Conservation (phyloP, 805 yeast species). For the Gaillardinia entomophila region DNA sequence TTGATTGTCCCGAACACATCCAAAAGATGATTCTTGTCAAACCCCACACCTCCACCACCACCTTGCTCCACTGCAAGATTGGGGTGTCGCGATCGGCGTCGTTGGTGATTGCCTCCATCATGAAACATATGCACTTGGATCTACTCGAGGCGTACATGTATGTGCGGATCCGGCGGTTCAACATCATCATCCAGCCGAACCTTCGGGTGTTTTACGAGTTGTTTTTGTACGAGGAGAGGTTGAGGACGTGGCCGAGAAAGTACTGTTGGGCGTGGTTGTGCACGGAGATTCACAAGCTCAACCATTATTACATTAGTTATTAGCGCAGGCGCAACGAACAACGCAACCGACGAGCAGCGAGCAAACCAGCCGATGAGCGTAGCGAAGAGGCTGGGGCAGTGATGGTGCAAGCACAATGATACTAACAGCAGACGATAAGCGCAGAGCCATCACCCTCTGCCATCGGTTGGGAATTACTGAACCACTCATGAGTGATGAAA, state of each 20-base stretch:
- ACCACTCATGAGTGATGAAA: no score
- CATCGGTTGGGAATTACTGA: no score
- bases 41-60: slow-evolving; percentile 8
- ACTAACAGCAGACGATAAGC: no score
- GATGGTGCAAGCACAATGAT: no score
- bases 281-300: not conserved
- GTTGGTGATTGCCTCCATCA: slow-evolving; percentile 32
- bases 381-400: no score
- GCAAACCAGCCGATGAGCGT: no score
- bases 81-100: slow-evolving; percentile 41
- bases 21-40: slow-evolving; percentile 20
- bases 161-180: slow-evolving; percentile 33
- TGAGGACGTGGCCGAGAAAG: slow-evolving; percentile 8
- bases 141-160: slow-evolving; percentile 31
- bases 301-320: not conserved
- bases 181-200: slow-evolving; percentile 39
- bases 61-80: slow-evolving; percentile 34
- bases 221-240: slow-evolving; percentile 19
- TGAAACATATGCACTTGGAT: slow-evolving; percentile 24
- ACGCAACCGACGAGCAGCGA: no score
- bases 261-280: not conserved
- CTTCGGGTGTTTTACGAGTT: slow-evolving; percentile 33
- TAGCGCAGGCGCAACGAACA: no score
- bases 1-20: slow-evolving; percentile 22
- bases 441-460: no score